Conservation (phyloP, 495 filamentous ascomycete genomes). For the Astrothelium macrocarpum region DNA sequence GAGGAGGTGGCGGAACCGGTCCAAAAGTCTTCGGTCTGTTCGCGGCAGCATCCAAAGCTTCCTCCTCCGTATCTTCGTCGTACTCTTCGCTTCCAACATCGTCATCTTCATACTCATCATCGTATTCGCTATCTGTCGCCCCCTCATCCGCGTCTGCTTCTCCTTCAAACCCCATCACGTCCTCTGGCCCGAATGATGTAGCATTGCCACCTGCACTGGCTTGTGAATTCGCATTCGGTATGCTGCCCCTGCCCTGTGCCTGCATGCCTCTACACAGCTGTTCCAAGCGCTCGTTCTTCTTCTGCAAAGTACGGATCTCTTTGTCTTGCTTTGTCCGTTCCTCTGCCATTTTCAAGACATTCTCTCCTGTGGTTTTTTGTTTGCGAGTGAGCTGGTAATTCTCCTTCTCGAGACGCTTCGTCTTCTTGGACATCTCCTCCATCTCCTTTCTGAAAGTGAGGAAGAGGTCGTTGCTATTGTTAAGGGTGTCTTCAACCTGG, state of each 20-base stretch:
- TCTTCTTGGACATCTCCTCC: constrained; percentile 99
- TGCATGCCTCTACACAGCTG: constrained; percentile 91
- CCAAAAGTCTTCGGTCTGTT: constrained; percentile 32
- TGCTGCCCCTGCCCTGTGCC: constrained; percentile 63
- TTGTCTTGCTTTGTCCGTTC: constrained; percentile 55
- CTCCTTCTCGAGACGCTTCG: constrained; percentile 92
- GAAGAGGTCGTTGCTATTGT: constrained; percentile 97
- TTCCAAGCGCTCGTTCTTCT: constrained; percentile 87
- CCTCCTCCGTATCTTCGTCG: constrained; percentile 61
- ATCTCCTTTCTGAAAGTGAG: constrained; percentile 98
- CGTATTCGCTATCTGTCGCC: constrained; percentile 59
- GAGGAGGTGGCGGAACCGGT: constrained; percentile 34
- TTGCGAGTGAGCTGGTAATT: constrained; percentile 86
- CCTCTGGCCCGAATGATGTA: constrained; percentile 40
- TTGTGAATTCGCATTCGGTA: constrained; percentile 21
- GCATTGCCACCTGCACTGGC: constrained; percentile 40
- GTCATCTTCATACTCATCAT: constrained; percentile 62
- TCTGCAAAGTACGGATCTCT: constrained; percentile 42
- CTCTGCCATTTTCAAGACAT: constrained; percentile 97
- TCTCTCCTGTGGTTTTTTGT: constrained; percentile 85
- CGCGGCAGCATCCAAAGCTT: constrained; percentile 30
- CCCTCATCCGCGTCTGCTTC: constrained; percentile 41
- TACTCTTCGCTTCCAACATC: constrained; percentile 65
- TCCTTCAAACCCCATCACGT: constrained; percentile 32
- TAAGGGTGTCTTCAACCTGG: constrained; percentile 96